These are phyloP conservation scores for Wickerhamomyces silvicola DNA, from an alignment of 805 yeast species.

Conservation along the genomic window DNA sequence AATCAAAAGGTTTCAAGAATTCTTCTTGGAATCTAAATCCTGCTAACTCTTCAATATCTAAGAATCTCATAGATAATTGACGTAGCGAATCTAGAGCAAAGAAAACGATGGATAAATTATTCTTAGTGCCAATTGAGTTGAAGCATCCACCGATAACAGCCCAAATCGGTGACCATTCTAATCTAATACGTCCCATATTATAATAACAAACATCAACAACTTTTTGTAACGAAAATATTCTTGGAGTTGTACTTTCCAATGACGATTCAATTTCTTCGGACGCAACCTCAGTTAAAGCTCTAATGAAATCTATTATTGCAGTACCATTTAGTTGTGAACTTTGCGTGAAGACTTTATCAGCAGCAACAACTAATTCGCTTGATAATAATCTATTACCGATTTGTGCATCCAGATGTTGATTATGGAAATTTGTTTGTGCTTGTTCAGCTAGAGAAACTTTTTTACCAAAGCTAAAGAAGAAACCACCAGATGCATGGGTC, in stretches of 20 bases:
- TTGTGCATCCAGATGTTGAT: slow-evolving; percentile 56
- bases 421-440: slow-evolving; percentile 65
- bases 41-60: slow-evolving; percentile 88
- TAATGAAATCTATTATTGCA: slow-evolving; percentile 82
- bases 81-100: slow-evolving; percentile 93
- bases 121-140: slow-evolving; percentile 75
- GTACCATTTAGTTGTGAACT: slow-evolving; percentile 74
- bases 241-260: slow-evolving; percentile 72
- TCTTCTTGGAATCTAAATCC: slow-evolving; percentile 95
- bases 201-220: slow-evolving; percentile 97
- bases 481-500: slow-evolving; percentile 32
- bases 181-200: slow-evolving; percentile 92
- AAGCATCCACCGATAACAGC: slow-evolving; percentile 86
- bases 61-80: slow-evolving; percentile 86
- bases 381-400: slow-evolving; percentile 54
- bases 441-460: slow-evolving; percentile 55
- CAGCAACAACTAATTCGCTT: slow-evolving; percentile 67
- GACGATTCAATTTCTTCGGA: slow-evolving; percentile 88
- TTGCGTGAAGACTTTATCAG: slow-evolving; percentile 83
- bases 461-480: slow-evolving; percentile 52
- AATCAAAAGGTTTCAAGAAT: slow-evolving; percentile 84
- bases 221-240: slow-evolving; percentile 89
- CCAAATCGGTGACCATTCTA: slow-evolving; percentile 97
- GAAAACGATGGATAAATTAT: slow-evolving; percentile 68
- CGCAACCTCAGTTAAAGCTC: slow-evolving; percentile 80